Base-by-base conservation (phyloP, 345 rosid species). In the Boechera retrofracta region DNA sequence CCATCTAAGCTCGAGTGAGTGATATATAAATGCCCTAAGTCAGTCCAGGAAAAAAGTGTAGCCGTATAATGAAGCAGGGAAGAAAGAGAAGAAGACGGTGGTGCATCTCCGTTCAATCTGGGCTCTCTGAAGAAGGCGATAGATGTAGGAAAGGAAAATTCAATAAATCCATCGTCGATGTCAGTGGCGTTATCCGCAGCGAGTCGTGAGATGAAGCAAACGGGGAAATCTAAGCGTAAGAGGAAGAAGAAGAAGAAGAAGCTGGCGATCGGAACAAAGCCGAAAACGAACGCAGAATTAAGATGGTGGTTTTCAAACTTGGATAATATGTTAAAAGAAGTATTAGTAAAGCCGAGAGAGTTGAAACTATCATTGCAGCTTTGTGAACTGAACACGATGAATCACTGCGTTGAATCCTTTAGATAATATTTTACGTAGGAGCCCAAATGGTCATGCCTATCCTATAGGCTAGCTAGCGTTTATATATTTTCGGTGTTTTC, bases 91-190 rank as follows among this genome's bases (percentile, higher is more conserved):
- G 2, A 3, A n/a, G 8, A 44, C 39, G 77, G 24, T 21, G 24
- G 24, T 21, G 24, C 15, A 5, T 33, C 49, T 2, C 7, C 61
- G 73, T 75, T 75, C 61, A 67, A 67, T 8, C 26, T 67, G 4
- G 28, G 32, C 5, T 33, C 73, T 13, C 42, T 67, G 9, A 58
- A 75, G 44, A 52, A 58, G 10, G 79, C 41, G 44, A 75, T 75
- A 61, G 67, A 67, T 7, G n/a, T 21, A 21, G 24, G 42, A 5
- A 28, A 57, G 60, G 66, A 38, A 35, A 74, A 10, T 4, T 21
- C 59, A 16, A 26, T 57, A 13, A 13, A 66, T 4, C 51, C 47
- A 5, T 28, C 67, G 49, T 65, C 78, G 9, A 33, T 73, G 47
- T 42, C 77, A 7, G 64, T 1, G 28, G 64, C 77, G 16, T 64